These are phyloP conservation scores for Takashimella tepidaria DNA, from an alignment of 1,284 basidiomycete genomes.

Conservation along the genomic window DNA sequence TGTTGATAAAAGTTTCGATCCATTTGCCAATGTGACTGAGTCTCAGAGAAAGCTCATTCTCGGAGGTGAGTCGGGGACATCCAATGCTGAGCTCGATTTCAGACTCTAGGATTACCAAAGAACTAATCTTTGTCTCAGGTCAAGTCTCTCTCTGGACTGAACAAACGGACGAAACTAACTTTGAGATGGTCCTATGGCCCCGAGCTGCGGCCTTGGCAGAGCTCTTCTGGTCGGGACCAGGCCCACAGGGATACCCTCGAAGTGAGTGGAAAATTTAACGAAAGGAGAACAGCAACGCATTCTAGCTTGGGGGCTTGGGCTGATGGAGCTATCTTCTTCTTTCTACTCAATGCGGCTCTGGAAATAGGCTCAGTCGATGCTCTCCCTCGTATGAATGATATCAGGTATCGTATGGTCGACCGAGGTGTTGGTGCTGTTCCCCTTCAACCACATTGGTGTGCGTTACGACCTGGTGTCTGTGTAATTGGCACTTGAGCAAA, in stretches of 20 bases:
- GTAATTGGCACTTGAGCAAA: slow-evolving; percentile 2
- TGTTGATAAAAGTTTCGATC: slow-evolving; percentile 57
- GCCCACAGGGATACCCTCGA: slow-evolving; percentile 17
- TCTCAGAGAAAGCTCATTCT: slow-evolving; percentile 56
- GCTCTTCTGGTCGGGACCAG: slow-evolving; percentile 71
- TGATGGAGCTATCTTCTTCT: slow-evolving; percentile 34
- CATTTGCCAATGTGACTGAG: slow-evolving; percentile 55
- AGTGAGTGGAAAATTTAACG: slow-evolving; percentile 11
- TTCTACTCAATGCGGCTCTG: neutral
- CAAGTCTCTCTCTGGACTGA: slow-evolving; percentile 73
- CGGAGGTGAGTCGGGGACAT: slow-evolving; percentile 54
- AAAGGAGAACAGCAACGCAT: no score
- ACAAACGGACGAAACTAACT: slow-evolving; percentile 63
- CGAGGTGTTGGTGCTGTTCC: slow-evolving; percentile 63
- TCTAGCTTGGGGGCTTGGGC: slow-evolving; percentile 23
- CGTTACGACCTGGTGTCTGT: slow-evolving; percentile 56
- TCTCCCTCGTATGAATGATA: slow-evolving; percentile 69
- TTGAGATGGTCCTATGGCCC: slow-evolving; percentile 72
- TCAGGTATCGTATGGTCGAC: slow-evolving; percentile 62
- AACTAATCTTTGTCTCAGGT: slow-evolving; percentile 3
- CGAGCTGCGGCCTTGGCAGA: slow-evolving; percentile 72
- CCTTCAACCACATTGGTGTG: slow-evolving; percentile 77
- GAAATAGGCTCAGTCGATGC: slow-evolving; percentile 55
- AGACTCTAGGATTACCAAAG: no score
- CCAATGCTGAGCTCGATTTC: neutral